A percentile compares a stretch with the other conserved stretches of the same genome.
These are phyloP conservation scores for Calonectria leucothoes DNA, from an alignment of 2,329 filamentous ascomycete species.

Conservation along the genomic window DNA sequence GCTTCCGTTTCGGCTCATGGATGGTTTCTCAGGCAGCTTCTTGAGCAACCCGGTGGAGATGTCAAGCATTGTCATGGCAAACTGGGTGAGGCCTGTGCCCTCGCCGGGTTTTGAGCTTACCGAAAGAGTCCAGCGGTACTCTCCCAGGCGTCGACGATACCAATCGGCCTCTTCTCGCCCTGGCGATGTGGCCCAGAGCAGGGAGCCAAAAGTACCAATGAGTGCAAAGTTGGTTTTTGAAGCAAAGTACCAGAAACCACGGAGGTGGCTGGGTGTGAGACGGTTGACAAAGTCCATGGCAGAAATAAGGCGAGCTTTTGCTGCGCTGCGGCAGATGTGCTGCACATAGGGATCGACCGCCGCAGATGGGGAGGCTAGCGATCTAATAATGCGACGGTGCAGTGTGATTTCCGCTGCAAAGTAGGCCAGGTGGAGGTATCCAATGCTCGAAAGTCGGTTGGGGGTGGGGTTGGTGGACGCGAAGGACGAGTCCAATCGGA, in stretches of 20 bases:
- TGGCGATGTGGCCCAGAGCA: slow-evolving; percentile 90
- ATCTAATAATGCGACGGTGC: slow-evolving; percentile 89
- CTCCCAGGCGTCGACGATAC: slow-evolving; percentile 85
- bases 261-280: slow-evolving; percentile 84
- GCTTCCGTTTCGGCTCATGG: slow-evolving; percentile 68
- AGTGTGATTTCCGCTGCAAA: slow-evolving; percentile 95
- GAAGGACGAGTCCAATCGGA: slow-evolving; percentile 74
- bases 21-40: slow-evolving; percentile 77
- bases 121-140: slow-evolving; percentile 94
- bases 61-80: slow-evolving; percentile 83
- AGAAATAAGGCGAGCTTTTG: slow-evolving; percentile 92
- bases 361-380: slow-evolving; percentile 63
- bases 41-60: slow-evolving; percentile 77
- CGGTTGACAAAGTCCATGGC: slow-evolving; percentile 98
- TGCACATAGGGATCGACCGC: slow-evolving; percentile 82
- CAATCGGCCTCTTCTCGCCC: slow-evolving; percentile 92
- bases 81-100: slow-evolving; percentile 69
- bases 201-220: slow-evolving; percentile 91
- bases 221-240: slow-evolving; percentile 93
- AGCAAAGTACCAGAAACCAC: slow-evolving; percentile 93
- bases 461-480: slow-evolving; percentile 48
- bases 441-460: slow-evolving; percentile 69
- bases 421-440: slow-evolving; percentile 90
- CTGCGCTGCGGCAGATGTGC: slow-evolving; percentile 92
- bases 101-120: slow-evolving; percentile 82